Conservation (phyloP, 2,329 filamentous ascomycete genomes). For the Pseudogymnoascus sp. region DNA sequence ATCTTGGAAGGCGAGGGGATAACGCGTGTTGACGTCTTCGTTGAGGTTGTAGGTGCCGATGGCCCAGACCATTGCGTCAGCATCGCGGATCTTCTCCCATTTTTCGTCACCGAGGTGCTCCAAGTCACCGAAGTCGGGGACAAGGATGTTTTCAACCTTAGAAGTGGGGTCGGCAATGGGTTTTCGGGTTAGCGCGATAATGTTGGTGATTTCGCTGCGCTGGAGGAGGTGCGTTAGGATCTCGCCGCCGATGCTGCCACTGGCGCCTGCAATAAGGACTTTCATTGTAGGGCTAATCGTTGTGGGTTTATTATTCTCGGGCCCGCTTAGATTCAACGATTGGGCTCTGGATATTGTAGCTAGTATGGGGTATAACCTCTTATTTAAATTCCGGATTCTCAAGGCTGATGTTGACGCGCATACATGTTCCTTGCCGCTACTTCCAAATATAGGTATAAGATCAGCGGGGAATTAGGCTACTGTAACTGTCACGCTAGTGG, state of each 20-base stretch:
- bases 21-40: conserved; percentile 19
- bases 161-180: conserved; percentile 19
- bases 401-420: background rate
- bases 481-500: background rate
- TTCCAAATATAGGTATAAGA: background rate
- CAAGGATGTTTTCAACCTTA: conserved; percentile 21
- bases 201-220: conserved; percentile 24
- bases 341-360: background rate
- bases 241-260: conserved; percentile 29
- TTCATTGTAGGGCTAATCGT: conserved; percentile 25
- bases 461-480: background rate
- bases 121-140: conserved; percentile 24
- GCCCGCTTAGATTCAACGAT: background rate
- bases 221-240: conserved; percentile 29
- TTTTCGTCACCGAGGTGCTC: conserved; percentile 18
- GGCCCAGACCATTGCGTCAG: conserved; percentile 26
- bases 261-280: conserved; percentile 30
- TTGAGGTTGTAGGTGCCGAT: conserved; percentile 23
- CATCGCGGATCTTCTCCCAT: conserved; percentile 23
- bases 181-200: conserved; percentile 29
- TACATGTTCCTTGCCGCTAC: background rate
- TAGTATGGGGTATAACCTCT: background rate
- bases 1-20: conserved; percentile 22
- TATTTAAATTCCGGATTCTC: background rate
- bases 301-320: background rate